These are phyloP conservation scores for Lablab purpureus DNA, from an alignment of 306 rosid genomes.

Conservation along the genomic window DNA sequence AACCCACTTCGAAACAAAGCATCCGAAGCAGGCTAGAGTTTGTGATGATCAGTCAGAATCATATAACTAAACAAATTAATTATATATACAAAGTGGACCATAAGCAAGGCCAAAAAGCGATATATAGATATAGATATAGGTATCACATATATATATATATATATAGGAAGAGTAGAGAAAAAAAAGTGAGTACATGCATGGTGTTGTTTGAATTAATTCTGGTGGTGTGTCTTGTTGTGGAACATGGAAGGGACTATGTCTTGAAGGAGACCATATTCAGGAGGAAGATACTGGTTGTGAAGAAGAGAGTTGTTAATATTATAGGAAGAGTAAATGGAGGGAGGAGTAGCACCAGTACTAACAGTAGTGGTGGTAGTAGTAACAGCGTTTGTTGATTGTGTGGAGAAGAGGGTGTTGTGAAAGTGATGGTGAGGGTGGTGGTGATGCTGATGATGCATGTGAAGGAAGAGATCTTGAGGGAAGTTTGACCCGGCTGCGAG, in stretches of 20 bases:
- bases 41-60: slow-evolving; percentile 32
- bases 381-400: slow-evolving; percentile 14
- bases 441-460: slow-evolving; percentile 23
- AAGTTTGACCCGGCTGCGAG: slow-evolving; percentile 50
- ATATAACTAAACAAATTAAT: slow-evolving; percentile 12
- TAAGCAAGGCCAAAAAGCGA: neutral
- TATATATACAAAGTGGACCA: slow-evolving; percentile 48
- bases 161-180: neutral
- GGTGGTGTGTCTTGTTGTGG: slow-evolving; percentile 65
- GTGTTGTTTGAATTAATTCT: slow-evolving; percentile 7
- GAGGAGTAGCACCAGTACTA: neutral
- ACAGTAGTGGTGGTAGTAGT: neutral
- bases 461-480: slow-evolving; percentile 56
- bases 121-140: neutral
- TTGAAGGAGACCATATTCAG: slow-evolving; percentile 72
- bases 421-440: neutral
- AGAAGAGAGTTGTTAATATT: slow-evolving; percentile 37
- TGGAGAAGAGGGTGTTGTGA: slow-evolving; percentile 25
- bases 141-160: neutral
- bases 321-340: slow-evolving; percentile 41
- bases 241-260: slow-evolving; percentile 78
- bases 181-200: neutral
- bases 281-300: slow-evolving; percentile 47
- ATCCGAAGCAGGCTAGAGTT: slow-evolving; percentile 9
- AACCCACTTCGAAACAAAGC: slow-evolving; percentile 22